Conservation (phyloP, 1,139 yeast species). For the Pichia sp. region DNA sequence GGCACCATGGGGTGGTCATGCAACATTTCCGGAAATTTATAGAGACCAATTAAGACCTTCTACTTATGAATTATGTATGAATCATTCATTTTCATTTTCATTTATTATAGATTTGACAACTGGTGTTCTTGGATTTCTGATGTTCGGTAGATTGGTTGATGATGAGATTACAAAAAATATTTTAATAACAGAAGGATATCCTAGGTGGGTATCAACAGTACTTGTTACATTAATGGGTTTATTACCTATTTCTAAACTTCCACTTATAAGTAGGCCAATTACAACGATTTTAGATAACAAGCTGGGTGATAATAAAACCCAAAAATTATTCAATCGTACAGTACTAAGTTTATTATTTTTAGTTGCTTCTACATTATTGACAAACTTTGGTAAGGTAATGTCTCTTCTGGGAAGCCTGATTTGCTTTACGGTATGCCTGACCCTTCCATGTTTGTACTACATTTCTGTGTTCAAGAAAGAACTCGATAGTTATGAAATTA, state of each 20-base stretch:
- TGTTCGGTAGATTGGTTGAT: conserved; percentile 74
- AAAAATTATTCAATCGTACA: conserved; percentile 17
- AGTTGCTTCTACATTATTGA: conserved; percentile 51
- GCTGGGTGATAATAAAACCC: not conserved
- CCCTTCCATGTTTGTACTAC: conserved; percentile 66
- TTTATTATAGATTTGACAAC: conserved; percentile 65
- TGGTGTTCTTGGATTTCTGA: conserved; percentile 75
- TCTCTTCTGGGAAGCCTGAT: conserved; percentile 79
- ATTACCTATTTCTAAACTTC: conserved; percentile 83
- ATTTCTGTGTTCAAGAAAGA: not conserved
- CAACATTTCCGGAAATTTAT: conserved; percentile 53
- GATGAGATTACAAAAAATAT: conserved; percentile 84
- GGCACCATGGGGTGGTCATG: conserved; percentile 65
- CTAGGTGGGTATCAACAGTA: conserved; percentile 53
- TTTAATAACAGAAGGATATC: conserved; percentile 65
- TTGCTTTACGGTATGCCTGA: conserved; percentile 74
- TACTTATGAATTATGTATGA: conserved; percentile 45
- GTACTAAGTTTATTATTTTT: conserved; percentile 31
- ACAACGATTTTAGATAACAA: conserved; percentile 54
- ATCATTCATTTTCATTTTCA: conserved; percentile 58
- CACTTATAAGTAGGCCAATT: conserved; percentile 82
- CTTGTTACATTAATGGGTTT: conserved; percentile 71
- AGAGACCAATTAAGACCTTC: conserved; percentile 51
- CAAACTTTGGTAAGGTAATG: conserved; percentile 76
- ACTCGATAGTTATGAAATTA: too few species aligned